Evolutionary conservation across 495 filamentous ascomycete genomes (phyloP), one percentile per base, ranked within the genome.

Genomic region (Amniculicola lignicola): DNA sequence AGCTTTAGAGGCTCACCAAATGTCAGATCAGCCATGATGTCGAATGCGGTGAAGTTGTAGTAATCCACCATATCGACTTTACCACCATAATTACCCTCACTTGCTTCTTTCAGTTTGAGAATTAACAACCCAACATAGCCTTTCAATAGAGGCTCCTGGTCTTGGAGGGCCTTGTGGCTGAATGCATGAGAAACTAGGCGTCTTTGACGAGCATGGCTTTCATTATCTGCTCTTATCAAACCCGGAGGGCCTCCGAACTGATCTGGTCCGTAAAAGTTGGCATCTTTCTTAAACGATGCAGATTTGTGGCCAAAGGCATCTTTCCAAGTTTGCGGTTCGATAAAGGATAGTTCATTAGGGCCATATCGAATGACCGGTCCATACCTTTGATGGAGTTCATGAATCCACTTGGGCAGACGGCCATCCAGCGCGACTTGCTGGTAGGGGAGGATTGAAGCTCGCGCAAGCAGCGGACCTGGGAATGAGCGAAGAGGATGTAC

Each of bases 401-500:
- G 18, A 1, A 42, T 11, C 21, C 29, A 31, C 9, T 31, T 3
- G 1, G 15, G 37, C 10, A 28, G 12, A 18, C 12, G 12, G 1
- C 59, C 59, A 5, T 18, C 16, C 14, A 57, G 15, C 1, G 16
- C 2, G 4, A 14, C 12, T 21, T 18, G 2, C 1, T 36, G 22
- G 16, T 22, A 52, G 18, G 53, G 57, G 15, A 64, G 22, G 16
- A 57, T 47, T 4, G 68, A 42, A 31, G 64, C 25, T 21, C 53
- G 51, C 5, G 40, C 56, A 22, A 66, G 35, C 12, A 64, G 57
- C 2, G 67, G 70, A 4, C 70, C 70, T 4, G 69, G 69, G 48
- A 63, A 68, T 7, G 47, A 38, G 44, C 61, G 51, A 12, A 72
- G 59, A 18, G 70, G 69, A 47, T 72, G 69, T 19, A 67, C 65